A percentile compares a stretch with the other conserved stretches of the same genome.
Evolutionary conservation across 495 filamentous ascomycete genomes (phyloP).

Genomic region (Parathielavia hyrcaniae): DNA sequence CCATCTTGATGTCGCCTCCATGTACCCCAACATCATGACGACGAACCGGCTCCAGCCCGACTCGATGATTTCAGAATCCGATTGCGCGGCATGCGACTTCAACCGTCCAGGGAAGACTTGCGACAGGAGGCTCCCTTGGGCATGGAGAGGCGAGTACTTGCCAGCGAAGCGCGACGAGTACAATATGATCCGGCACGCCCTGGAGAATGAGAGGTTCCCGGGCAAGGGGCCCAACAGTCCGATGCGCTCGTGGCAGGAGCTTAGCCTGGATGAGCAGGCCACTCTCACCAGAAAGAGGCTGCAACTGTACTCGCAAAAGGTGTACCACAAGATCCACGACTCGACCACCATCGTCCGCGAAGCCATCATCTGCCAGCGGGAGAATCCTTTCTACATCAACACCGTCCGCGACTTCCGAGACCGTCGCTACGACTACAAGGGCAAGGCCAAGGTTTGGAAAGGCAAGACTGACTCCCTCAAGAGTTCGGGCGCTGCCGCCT

Average conservation of each 20-base stretch:
- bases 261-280: constrained; percentile 78
- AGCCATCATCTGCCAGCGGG: constrained; percentile 95
- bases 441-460: constrained; percentile 97
- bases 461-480: constrained; percentile 85
- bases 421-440: constrained; percentile 95
- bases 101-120: constrained; percentile 97
- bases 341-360: constrained; percentile 88
- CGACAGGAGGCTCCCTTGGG: constrained; percentile 90
- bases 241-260: constrained; percentile 69
- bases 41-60: constrained; percentile 97
- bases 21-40: constrained; percentile 99
- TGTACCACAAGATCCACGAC: constrained; percentile 99
- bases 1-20: constrained; percentile 96
- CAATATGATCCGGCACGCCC: constrained; percentile 92
- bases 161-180: constrained; percentile 96
- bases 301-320: constrained; percentile 92
- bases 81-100: constrained; percentile 97
- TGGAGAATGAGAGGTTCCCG: constrained; percentile 92
- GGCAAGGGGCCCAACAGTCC: constrained; percentile 62
- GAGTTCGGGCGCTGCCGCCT: constrained; percentile 63
- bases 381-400: constrained; percentile 98
- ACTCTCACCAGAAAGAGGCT: constrained; percentile 76
- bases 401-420: constrained; percentile 94
- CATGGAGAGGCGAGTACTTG: constrained; percentile 96
- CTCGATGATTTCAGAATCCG: constrained; percentile 93